Conservation (phyloP, 2,329 filamentous ascomycete genomes). For the Ceratocystis cubensis region DNA sequence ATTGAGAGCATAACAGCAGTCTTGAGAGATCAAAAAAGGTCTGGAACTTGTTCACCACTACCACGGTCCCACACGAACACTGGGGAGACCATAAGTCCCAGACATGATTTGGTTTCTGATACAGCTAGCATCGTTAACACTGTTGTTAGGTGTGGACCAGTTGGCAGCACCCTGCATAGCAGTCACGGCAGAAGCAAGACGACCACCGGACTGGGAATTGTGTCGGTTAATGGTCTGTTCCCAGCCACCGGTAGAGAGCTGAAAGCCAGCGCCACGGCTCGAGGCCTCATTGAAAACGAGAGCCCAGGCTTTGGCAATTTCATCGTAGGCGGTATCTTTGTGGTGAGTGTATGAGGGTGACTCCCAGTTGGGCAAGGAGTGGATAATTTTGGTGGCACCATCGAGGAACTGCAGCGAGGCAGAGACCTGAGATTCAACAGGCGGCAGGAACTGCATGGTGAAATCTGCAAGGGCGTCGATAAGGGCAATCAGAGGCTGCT, state of each 20-base stretch:
- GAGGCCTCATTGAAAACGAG: constrained; percentile 80
- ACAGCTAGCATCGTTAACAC: constrained; percentile 36
- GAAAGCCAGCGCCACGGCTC: constrained; percentile 82
- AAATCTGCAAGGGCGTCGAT: constrained; percentile 88
- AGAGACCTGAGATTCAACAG: constrained; percentile 72
- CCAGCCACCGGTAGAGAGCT: constrained; percentile 82
- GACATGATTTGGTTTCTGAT: constrained; percentile 51
- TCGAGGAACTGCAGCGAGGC: constrained; percentile 80
- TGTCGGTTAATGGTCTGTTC: constrained; percentile 78
- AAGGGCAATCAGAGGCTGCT: constrained; percentile 63
- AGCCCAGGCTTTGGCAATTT: constrained; percentile 87
- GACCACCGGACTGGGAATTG: constrained; percentile 73
- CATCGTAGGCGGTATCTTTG: constrained; percentile 92
- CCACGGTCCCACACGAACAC: constrained; percentile 50
- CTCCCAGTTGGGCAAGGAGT: constrained; percentile 83
- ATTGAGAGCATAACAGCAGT: background rate
- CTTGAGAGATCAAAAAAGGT: background rate
- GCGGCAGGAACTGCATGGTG: constrained; percentile 88
- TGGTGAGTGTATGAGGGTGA: constrained; percentile 78
- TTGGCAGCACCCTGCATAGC: constrained; percentile 63
- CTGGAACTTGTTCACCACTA: constrained; percentile 27
- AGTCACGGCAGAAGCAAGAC: constrained; percentile 65
- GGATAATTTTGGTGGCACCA: constrained; percentile 77
- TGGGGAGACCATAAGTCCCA: constrained; percentile 44
- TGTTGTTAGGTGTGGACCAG: constrained; percentile 38